Conservation (phyloP, 2,329 filamentous ascomycete genomes). For the Coniella lustricola region DNA sequence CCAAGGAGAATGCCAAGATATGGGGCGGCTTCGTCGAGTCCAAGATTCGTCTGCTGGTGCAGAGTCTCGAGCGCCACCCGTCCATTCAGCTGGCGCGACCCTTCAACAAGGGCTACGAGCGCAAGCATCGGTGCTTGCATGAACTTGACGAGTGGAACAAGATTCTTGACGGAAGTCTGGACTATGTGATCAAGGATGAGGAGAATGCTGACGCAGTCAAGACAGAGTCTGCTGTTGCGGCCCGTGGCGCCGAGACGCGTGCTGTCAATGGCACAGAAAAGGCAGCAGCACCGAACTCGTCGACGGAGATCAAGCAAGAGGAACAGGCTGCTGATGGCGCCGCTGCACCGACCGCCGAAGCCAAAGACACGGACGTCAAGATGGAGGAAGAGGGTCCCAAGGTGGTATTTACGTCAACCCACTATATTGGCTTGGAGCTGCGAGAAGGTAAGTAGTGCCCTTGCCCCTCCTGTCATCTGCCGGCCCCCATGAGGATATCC, state of each 20-base stretch:
- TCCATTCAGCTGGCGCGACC: conserved; percentile 80
- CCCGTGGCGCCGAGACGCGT: conserved; percentile 38
- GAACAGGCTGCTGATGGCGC: conserved; percentile 22
- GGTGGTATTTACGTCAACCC: conserved; percentile 78
- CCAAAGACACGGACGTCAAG: conserved; percentile 20
- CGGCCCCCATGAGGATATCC: too few relatives aligned
- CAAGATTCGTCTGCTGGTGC: conserved; percentile 79
- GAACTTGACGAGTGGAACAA: conserved; percentile 42
- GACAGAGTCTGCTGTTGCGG: conserved; percentile 34
- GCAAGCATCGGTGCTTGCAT: conserved; percentile 61
- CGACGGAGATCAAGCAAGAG: conserved; percentile 31
- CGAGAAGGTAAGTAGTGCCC: conserved; percentile 53
- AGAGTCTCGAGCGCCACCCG: conserved; percentile 71
- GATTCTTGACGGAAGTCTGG: conserved; percentile 47
- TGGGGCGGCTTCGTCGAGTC: conserved; percentile 94
- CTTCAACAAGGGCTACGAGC: conserved; percentile 88
- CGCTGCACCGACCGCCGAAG: conserved; percentile 15
- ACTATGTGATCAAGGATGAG: conserved; percentile 34
- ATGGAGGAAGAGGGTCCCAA: conserved; percentile 19
- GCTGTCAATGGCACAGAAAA: conserved; percentile 34
- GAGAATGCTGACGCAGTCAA: conserved; percentile 29
- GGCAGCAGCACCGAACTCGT: conserved; percentile 38
- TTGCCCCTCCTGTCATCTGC: too few relatives aligned
- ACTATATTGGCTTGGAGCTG: conserved; percentile 86
- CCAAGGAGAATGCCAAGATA: conserved; percentile 74